Evolutionary conservation across 2,329 filamentous ascomycete genomes (phyloP).

Genomic region (Fusarium odoratissimum): DNA sequence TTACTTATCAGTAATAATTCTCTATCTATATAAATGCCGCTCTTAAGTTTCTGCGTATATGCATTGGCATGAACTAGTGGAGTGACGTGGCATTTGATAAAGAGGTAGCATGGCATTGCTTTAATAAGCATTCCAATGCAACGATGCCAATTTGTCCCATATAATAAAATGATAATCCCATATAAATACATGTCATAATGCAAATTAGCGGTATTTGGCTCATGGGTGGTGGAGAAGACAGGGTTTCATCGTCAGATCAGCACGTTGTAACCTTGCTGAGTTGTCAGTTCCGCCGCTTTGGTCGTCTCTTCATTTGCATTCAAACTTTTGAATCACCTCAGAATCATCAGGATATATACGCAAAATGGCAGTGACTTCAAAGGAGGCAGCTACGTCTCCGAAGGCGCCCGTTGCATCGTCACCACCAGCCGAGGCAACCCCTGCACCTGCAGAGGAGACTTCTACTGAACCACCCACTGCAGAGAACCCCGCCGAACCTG

Average conservation of each 20-base stretch:
- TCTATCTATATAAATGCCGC: accelerated
- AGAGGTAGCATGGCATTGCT: neutral
- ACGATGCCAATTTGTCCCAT: neutral
- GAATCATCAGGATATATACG: accelerated
- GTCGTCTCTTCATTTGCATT: no score
- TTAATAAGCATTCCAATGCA: neutral
- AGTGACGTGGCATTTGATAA: neutral
- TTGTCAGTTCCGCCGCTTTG: neutral
- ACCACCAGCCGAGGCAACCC: neutral
- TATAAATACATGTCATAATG: neutral
- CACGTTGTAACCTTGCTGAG: neutral
- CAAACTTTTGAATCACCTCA: accelerated
- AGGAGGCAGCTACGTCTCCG: accelerated
- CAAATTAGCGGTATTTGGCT: neutral
- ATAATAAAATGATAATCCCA: no score
- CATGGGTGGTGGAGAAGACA: neutral
- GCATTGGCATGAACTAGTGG: neutral
- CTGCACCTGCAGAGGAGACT: neutral
- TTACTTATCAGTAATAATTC: no score
- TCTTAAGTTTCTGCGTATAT: accelerated
- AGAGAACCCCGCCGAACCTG: neutral
- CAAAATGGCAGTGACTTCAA: neutral
- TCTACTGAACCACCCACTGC: neutral
- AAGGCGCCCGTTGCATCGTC: neutral
- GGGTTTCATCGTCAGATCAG: neutral